Evolutionary conservation across 805 yeast genomes (phyloP), one percentile per base, ranked within the genome.

Genomic region (Candida tammaniensis): DNA sequence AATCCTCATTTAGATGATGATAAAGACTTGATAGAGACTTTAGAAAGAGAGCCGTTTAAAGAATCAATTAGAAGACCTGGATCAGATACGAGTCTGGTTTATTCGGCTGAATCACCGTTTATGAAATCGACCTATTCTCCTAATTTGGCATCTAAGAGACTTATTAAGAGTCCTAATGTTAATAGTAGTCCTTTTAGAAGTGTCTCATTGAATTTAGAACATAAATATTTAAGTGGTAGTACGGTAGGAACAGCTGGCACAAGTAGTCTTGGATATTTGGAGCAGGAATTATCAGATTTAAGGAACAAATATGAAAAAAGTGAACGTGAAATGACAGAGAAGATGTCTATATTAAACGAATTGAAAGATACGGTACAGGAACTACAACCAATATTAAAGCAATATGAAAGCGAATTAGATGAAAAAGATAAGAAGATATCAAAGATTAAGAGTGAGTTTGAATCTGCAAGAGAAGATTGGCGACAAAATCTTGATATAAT

Each of bases 391-490:
- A 42, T 68, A 4, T 39, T 76, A 25, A 70, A 64, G 27, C 71
- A 68, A n/a, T 65, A 72, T 33, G 75, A 76, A 36, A 47, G 43
- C 14, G 70, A 68, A 40, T 38, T 73, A 31, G 47, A 51, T 1
- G 61, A 64, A 24, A 68, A 62, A 33, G 85, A 80, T 27, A 57
- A 57, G 15, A 70, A 68, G 40, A 51, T 77, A 33, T 46, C 49
- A n/a, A 70, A 68, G 41, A 51, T 77, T 38, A 73, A 70, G 47
- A 48, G 47, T 13, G 71, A 63, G 17, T 69, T 72, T 27, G 82
- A 77, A 32, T 47, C 54, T 11, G 82, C 80, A 28, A 61, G 82
- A 18, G 72, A 69, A 30, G 84, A 80, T 48, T 63, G 82, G 59
- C 53, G 81, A 29, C 76, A 72, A 31, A 78, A 76, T 12, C 66